Conservation (phyloP, 148 eudicot species). For the Fagopyrum homotropicum region DNA sequence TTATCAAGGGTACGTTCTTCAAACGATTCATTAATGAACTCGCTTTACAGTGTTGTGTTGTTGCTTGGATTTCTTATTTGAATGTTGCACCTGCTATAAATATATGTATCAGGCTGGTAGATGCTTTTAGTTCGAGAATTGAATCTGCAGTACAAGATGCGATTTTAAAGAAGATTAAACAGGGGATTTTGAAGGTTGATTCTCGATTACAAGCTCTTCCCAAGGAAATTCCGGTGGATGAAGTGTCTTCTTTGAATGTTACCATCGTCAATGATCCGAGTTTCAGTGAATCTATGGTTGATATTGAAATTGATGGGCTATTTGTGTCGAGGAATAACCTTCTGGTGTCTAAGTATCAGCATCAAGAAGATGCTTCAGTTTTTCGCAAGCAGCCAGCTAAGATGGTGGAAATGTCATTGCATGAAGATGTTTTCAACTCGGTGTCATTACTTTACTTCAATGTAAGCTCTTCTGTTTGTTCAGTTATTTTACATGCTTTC, state of each 20-base stretch:
- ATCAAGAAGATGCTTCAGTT: slow-evolving; percentile 2
- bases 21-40: background rate
- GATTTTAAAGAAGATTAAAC: slow-evolving; percentile 50
- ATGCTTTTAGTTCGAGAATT: slow-evolving; percentile 61
- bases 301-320: slow-evolving; percentile 55
- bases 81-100: background rate
- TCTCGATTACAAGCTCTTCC: slow-evolving; percentile 62
- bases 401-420: slow-evolving; percentile 70
- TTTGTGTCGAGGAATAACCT: slow-evolving; percentile 31
- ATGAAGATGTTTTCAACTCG: slow-evolving; percentile 76
- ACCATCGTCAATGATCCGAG: slow-evolving; percentile 58
- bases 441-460: slow-evolving; percentile 55
- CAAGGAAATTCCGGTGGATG: slow-evolving; percentile 44
- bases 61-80: background rate
- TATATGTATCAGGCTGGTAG: slow-evolving; percentile 49
- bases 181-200: slow-evolving; percentile 44
- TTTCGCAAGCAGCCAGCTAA: slow-evolving; percentile 28
- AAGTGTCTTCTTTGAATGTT: slow-evolving; percentile 54
- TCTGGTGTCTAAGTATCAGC: slow-evolving; percentile 18
- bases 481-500: background rate
- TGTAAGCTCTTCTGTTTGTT: slow-evolving; percentile 40
- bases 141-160: slow-evolving; percentile 65
- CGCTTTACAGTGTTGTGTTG: background rate
- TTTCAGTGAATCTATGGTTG: slow-evolving; percentile 39
- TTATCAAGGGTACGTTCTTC: slow-evolving; percentile 72